Conservation (phyloP, 345 rosid genomes). For the Psidium guajava region DNA sequence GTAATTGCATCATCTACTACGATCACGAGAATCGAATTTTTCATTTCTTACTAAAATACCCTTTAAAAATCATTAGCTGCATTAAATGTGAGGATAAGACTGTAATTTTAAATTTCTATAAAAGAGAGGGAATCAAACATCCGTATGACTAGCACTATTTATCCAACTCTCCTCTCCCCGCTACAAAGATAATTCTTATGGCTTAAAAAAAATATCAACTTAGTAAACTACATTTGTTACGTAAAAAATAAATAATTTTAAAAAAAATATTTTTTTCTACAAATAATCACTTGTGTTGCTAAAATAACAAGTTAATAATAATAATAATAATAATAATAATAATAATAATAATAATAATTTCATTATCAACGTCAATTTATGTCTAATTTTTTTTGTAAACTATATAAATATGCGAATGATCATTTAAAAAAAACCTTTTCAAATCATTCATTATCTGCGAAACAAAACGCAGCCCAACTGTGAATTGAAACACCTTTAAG, state of each 20-base stretch:
- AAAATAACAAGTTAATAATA: background rate
- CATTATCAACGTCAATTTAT: background rate
- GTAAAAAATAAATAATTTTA: accelerated
- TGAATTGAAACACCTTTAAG: background rate
- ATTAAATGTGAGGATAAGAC: background rate
- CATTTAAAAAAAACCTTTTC: background rate
- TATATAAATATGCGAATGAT: background rate
- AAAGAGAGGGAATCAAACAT: background rate
- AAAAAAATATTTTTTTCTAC: background rate
- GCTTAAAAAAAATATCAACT: background rate
- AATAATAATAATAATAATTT: background rate
- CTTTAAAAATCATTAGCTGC: background rate
- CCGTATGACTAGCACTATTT: background rate
- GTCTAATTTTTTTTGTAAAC: accelerated
- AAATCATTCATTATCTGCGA: background rate
- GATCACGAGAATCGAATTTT: background rate
- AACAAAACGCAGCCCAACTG: background rate
- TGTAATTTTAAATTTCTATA: background rate
- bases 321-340: no score
- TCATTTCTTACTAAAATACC: background rate
- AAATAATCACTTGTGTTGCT: accelerated
- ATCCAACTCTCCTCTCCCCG: background rate
- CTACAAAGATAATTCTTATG: background rate
- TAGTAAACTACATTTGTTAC: accelerated
- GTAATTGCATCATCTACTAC: background rate